A percentile compares a stretch with the other conserved stretches of the same genome.
phyloP scores from a whole-genome alignment of 2,329 filamentous ascomycete species.

The Xylariales sp. region DNA sequence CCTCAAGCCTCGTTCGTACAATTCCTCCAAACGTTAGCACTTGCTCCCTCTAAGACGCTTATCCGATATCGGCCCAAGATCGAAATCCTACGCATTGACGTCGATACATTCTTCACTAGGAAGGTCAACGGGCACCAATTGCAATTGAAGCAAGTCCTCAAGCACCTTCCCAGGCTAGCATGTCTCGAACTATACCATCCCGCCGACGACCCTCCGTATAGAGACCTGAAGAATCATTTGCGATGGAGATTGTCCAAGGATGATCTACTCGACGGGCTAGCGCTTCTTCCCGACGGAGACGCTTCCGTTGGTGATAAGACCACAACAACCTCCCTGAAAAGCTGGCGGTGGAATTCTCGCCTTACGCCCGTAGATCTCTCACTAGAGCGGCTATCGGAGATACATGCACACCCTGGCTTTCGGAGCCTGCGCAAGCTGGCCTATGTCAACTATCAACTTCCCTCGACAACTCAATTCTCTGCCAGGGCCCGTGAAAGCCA shows the following conservation, averaged over 20 bases:
- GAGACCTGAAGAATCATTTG: constrained; percentile 64
- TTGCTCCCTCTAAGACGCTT: constrained; percentile 58
- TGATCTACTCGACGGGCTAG: constrained; percentile 73
- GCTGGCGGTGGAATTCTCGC: constrained; percentile 72
- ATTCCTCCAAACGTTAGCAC: constrained; percentile 59
- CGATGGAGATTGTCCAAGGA: constrained; percentile 74
- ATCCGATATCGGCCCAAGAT: constrained; percentile 79
- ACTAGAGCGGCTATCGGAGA: constrained; percentile 59
- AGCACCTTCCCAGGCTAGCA: constrained; percentile 72
- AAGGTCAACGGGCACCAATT: constrained; percentile 51
- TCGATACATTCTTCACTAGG: constrained; percentile 55
- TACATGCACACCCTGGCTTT: constrained; percentile 70
- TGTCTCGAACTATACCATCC: constrained; percentile 79
- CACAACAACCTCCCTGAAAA: constrained; percentile 55
- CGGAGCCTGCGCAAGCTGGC: constrained; percentile 64
- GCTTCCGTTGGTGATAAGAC: constrained; percentile 53
- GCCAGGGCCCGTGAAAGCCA: constrained; percentile 37
- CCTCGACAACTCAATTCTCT: constrained; percentile 52
- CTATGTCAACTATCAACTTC: constrained; percentile 73
- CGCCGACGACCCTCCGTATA: constrained; percentile 74
- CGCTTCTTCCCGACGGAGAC: constrained; percentile 58
- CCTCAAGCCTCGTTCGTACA: constrained; percentile 60
- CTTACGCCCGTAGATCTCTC: constrained; percentile 60
- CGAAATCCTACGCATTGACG: constrained; percentile 75
- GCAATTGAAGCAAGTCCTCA: constrained; percentile 69